Evolutionary conservation across 1,139 yeast species (phyloP).

Genomic region (Kodamaea ohmeri): DNA sequence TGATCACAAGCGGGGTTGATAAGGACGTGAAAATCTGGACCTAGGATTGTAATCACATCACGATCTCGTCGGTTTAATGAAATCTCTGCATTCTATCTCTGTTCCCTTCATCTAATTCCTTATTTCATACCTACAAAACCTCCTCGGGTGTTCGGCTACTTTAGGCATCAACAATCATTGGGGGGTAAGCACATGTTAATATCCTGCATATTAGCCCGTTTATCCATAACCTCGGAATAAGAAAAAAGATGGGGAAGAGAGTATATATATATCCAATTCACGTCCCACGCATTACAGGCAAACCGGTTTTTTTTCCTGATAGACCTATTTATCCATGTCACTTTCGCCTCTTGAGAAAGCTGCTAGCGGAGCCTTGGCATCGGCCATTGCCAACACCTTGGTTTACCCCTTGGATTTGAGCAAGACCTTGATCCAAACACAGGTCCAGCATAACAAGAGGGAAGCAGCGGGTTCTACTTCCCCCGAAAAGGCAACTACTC

Average conservation of each 20-base stretch:
- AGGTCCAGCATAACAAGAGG: constrained; percentile 32
- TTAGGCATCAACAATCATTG: not conserved
- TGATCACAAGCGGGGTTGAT: constrained; percentile 51
- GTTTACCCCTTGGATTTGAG: constrained; percentile 75
- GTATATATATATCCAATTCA: constrained; percentile 4
- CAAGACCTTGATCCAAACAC: constrained; percentile 74
- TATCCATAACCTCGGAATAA: constrained; percentile 14
- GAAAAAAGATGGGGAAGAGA: constrained; percentile 8
- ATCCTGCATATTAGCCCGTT: constrained; percentile 8
- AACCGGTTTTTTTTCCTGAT: not conserved
- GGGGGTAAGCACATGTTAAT: constrained; percentile 7
- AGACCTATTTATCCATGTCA: constrained; percentile 26
- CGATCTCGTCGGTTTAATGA: no score
- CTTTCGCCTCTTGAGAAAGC: constrained; percentile 68
- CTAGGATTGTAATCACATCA: not conserved
- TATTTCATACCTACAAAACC: not conserved
- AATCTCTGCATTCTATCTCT: no score
- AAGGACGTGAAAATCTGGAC: constrained; percentile 24
- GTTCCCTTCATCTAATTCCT: no score
- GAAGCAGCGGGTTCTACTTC: constrained; percentile 14
- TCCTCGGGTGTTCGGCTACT: constrained; percentile 3
- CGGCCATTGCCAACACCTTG: constrained; percentile 75
- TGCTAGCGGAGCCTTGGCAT: constrained; percentile 80
- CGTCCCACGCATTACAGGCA: not conserved
- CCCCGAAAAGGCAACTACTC: constrained; percentile 8